Conservation (phyloP, 2,329 filamentous ascomycete genomes). For the Thielaviopsis populi region DNA sequence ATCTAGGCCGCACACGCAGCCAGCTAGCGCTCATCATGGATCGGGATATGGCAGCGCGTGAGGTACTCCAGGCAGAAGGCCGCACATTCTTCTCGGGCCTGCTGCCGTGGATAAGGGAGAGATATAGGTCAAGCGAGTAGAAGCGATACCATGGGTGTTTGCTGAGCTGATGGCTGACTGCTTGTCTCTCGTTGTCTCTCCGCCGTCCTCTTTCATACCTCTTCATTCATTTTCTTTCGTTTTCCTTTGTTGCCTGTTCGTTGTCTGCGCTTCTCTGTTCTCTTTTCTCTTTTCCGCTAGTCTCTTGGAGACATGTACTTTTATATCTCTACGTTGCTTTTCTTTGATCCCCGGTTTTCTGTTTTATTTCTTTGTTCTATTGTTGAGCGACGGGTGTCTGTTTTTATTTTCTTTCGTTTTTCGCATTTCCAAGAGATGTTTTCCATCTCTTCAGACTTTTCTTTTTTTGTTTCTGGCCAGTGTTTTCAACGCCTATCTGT, state of each 20-base stretch:
- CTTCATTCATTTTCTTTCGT: background rate
- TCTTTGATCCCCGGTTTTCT: background rate
- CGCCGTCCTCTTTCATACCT: background rate
- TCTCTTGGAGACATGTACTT: conserved; percentile 12
- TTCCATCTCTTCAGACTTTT: background rate
- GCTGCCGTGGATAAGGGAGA: conserved; percentile 7
- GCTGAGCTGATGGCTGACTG: background rate
- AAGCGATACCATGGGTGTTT: background rate
- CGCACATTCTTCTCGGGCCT: conserved; percentile 5
- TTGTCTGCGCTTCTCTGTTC: no score
- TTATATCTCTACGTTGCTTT: background rate
- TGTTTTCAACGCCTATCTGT: background rate
- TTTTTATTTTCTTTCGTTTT: background rate
- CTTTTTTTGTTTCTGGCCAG: background rate
- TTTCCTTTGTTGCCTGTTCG: background rate
- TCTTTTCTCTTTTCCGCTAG: background rate
- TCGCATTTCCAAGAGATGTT: background rate
- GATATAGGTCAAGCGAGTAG: background rate
- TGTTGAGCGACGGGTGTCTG: background rate
- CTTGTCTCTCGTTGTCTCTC: background rate
- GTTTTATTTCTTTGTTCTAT: no score
- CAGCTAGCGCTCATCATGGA: conserved; percentile 44
- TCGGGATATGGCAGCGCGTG: conserved; percentile 29
- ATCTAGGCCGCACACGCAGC: conserved; percentile 44
- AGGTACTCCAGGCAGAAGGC: background rate